Percentiles rank a stretch among this genome's conserved stretches.
Conservation (phyloP, 2,329 filamentous ascomycete genomes). For the Fusarium liriodendri region DNA sequence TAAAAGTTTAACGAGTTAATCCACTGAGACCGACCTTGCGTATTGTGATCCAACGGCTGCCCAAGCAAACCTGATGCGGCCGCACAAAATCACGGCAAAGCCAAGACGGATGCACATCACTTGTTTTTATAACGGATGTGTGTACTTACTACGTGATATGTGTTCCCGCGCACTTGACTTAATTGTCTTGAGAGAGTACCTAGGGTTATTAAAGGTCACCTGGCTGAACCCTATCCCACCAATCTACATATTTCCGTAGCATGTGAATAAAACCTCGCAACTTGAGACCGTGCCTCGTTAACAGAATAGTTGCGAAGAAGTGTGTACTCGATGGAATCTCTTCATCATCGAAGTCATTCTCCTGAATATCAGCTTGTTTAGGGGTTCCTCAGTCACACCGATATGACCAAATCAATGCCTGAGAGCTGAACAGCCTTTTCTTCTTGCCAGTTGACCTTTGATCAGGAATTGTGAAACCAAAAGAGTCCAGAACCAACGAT, state of each 20-base stretch:
- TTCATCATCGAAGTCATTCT: neutral
- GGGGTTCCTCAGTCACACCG: too few relatives aligned
- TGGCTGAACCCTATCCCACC: neutral
- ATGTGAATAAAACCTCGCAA: neutral
- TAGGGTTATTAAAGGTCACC: neutral
- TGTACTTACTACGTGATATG: neutral
- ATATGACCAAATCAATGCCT: neutral
- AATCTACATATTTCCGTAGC: neutral
- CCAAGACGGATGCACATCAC: neutral
- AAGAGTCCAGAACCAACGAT: too few relatives aligned
- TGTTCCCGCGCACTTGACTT: neutral
- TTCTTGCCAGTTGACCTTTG: neutral
- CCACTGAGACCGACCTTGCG: neutral
- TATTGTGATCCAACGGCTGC: too few relatives aligned
- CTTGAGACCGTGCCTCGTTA: neutral
- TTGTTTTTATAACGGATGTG: neutral
- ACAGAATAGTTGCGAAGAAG: neutral
- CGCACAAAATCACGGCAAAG: neutral
- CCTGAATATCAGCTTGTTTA: neutral
- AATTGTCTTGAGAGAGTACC: neutral
- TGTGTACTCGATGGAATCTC: neutral
- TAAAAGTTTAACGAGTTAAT: conserved; percentile 11
- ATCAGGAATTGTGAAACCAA: rapidly evolving
- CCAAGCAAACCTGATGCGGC: neutral
- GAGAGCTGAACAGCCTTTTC: neutral